Evolutionary conservation across 1,284 basidiomycete species (phyloP), one percentile per base, ranked within the genome.

Genomic region (Rhizoctonia solani): DNA sequence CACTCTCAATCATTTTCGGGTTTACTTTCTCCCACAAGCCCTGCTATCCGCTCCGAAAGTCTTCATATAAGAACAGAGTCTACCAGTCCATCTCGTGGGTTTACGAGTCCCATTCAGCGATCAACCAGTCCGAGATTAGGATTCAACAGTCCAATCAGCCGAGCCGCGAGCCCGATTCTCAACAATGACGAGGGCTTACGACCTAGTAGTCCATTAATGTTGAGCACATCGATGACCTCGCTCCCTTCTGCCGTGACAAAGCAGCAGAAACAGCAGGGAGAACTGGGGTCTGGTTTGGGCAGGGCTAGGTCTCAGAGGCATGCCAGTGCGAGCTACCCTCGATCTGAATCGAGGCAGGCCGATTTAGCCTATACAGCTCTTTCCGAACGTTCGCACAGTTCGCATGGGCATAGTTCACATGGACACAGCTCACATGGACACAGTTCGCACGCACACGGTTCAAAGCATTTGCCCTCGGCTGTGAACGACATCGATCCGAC

Each of bases 401-500:
- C n/a, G n/a, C n/a, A n/a, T n/a, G n/a, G n/a, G n/a, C n/a, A n/a
- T n/a, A n/a, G n/a, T n/a, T n/a, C n/a, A n/a, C n/a, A n/a, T n/a
- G n/a, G n/a, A n/a, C n/a, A n/a, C n/a, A n/a, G n/a, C n/a, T n/a
- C n/a, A n/a, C n/a, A n/a, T n/a, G n/a, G n/a, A n/a, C n/a, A n/a
- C n/a, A n/a, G n/a, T n/a, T n/a, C n/a, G n/a, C n/a, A n/a, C n/a
- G n/a, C n/a, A n/a, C n/a, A n/a, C n/a, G n/a, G n/a, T n/a, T n/a
- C n/a, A 6, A 27, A 25, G 6, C 16, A 50, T 14, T 14, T 13
- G 21, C 47, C 19, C 16, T 50, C 47, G 19, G 47, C 14, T 6
- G 25, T 65, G 3, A n/a, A 21, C n/a, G n/a, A 11, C 9, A 23
- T 85, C 68, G 84, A 86, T 67, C 79, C 85, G 3, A 72, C 78